Evolutionary conservation across 371 early-diverging fungal species (phyloP).

Genomic region (Vairimorpha apis): DNA sequence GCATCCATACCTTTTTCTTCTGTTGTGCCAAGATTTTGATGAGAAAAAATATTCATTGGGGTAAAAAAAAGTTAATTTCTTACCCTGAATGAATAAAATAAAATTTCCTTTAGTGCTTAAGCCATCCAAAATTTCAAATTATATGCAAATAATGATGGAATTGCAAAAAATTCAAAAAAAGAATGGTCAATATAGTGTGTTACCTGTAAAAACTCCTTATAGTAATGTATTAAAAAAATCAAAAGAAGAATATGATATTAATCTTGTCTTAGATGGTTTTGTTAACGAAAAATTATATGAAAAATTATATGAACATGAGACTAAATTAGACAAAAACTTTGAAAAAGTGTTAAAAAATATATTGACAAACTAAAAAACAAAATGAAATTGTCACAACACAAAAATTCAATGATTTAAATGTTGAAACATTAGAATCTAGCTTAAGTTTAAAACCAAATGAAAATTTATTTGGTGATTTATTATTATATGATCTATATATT

Average conservation of each 20-base stretch:
- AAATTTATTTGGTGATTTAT: constrained; percentile 35
- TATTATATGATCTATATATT: constrained; percentile 48
- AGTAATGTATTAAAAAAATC: constrained; percentile 9
- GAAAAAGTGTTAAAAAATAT: constrained; percentile 8
- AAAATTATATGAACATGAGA: constrained; percentile 27
- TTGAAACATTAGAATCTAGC: constrained; percentile 19
- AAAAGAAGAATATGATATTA: constrained; percentile 16
- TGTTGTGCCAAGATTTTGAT: constrained; percentile 56
- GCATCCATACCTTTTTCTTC: constrained; percentile 63
- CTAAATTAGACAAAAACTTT: constrained; percentile 17
- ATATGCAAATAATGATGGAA: constrained; percentile 39
- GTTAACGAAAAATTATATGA: constrained; percentile 45
- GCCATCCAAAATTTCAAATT: constrained; percentile 45
- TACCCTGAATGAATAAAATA: constrained; percentile 15
- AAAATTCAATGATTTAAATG: background rate
- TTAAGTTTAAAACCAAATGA: constrained; percentile 17
- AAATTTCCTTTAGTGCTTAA: constrained; percentile 30
- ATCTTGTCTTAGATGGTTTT: constrained; percentile 38
- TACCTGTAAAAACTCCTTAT: background rate
- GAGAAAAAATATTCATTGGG: constrained; percentile 51
- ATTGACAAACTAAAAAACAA: constrained; percentile 33
- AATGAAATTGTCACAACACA: constrained; percentile 10
- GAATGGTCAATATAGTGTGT: constrained; percentile 17
- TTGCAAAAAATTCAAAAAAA: constrained; percentile 44
- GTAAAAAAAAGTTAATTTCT: constrained; percentile 15